phyloP scores from a whole-genome alignment of 805 yeast species.

The Barnettozyma sp. region DNA sequence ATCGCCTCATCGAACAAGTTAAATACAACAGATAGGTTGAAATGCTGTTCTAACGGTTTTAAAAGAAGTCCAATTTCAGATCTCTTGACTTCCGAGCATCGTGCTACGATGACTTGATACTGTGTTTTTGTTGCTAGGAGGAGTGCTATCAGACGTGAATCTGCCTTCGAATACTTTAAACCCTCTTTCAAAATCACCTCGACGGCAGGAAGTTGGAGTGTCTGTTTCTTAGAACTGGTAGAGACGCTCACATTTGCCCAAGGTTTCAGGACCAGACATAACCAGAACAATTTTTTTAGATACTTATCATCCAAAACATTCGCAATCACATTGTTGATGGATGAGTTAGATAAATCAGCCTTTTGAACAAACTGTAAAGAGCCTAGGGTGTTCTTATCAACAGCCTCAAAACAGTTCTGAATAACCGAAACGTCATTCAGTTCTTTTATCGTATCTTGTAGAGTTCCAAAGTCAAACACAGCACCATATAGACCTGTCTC shows the following conservation, averaged over 20 bases:
- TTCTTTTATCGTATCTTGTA: conserved; percentile 18
- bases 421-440: conserved; percentile 15
- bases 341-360: conserved; percentile 2
- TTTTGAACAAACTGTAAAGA: conserved; percentile 7
- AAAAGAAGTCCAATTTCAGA: conserved; percentile 57
- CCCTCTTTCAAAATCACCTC: conserved; percentile 60
- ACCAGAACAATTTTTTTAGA: conserved; percentile 27
- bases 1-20: conserved; percentile 17
- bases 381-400: conserved; percentile 25
- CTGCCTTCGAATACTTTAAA: conserved; percentile 52
- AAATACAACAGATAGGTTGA: conserved; percentile 37
- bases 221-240: conserved; percentile 34
- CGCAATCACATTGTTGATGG: conserved; percentile 1
- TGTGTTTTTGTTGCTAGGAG: conserved; percentile 31
- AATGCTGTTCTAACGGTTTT: conserved; percentile 45
- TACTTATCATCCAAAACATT: conserved; percentile 4
- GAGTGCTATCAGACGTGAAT: conserved; percentile 43
- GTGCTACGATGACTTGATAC: conserved; percentile 25
- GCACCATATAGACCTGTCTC: conserved; percentile 48
- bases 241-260: conserved; percentile 36
- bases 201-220: conserved; percentile 32
- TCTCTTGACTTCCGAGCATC: conserved; percentile 32
- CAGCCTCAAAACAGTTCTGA: conserved; percentile 5
- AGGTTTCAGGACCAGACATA: conserved; percentile 43
- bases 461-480: conserved; percentile 41